phyloP scores from a whole-genome alignment of 1,139 yeast genomes.

The Martiniozyma asiatica region DNA sequence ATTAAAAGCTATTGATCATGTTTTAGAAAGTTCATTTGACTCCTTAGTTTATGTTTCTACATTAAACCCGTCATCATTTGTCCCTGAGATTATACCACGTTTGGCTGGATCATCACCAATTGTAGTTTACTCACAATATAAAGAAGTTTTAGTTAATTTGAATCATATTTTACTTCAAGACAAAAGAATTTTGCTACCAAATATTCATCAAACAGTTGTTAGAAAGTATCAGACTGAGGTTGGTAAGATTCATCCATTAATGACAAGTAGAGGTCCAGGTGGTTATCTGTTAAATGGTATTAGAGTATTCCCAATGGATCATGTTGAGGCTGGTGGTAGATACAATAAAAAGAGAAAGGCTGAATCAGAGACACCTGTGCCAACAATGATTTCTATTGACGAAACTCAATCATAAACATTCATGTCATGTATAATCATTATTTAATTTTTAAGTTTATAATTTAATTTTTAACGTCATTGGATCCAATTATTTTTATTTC shows the following conservation, averaged over 20 bases:
- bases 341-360: conserved; percentile 26
- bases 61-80: conserved; percentile 51
- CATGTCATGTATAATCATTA: too few relatives aligned
- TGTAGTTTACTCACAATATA: conserved; percentile 69
- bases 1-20: conserved; percentile 39
- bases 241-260: conserved; percentile 87
- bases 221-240: conserved; percentile 86
- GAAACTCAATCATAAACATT: too few relatives aligned
- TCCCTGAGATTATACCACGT: conserved; percentile 49
- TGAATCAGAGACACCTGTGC: conserved; percentile 2
- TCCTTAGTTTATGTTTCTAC: conserved; percentile 67
- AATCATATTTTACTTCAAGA: conserved; percentile 59
- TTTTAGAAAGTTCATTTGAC: conserved; percentile 51
- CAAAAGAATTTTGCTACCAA: conserved; percentile 67
- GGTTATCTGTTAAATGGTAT: conserved; percentile 79
- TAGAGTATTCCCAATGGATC: conserved; percentile 62
- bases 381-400: too few relatives aligned
- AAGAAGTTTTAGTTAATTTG: conserved; percentile 64
- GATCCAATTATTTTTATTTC: too few relatives aligned
- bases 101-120: conserved; percentile 85
- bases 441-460: too few relatives aligned
- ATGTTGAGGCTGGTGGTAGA: conserved; percentile 43
- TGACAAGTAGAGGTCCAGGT: conserved; percentile 91
- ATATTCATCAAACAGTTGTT: conserved; percentile 70
- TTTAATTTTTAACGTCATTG: too few relatives aligned